phyloP scores from a whole-genome alignment of 2,329 filamentous ascomycete species.

The Myriosclerotinia curreyana region DNA sequence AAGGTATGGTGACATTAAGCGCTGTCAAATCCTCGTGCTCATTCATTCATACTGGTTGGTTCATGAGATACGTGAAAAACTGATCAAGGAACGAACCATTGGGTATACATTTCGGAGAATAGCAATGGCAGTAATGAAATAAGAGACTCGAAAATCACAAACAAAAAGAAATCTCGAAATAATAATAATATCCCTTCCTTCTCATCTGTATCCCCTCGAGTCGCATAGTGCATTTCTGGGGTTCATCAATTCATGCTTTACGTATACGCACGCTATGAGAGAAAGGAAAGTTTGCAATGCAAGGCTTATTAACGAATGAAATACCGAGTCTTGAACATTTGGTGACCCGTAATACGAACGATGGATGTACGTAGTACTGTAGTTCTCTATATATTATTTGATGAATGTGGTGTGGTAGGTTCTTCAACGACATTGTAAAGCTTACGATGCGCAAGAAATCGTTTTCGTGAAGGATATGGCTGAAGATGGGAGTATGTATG shows the following conservation, averaged over 20 bases:
- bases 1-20: conserved; percentile 4
- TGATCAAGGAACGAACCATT: not conserved
- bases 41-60: not conserved
- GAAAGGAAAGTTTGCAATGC: too few relatives aligned
- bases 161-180: too few relatives aligned
- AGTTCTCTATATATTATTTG: not conserved
- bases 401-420: not conserved
- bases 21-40: conserved; percentile 4
- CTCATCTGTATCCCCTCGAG: too few relatives aligned
- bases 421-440: not conserved
- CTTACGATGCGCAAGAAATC: conserved; percentile 1
- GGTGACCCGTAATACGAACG: not conserved
- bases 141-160: too few relatives aligned
- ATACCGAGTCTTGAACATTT: conserved; percentile 10
- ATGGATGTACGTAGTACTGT: not conserved
- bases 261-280: too few relatives aligned
- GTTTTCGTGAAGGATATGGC: conserved; percentile 9
- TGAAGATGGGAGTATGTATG: too few relatives aligned
- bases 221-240: too few relatives aligned
- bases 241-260: too few relatives aligned
- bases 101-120: not conserved
- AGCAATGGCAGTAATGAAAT: too few relatives aligned
- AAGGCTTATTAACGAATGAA: conserved; percentile 15
- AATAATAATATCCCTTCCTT: too few relatives aligned
- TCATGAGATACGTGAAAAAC: not conserved